These are phyloP conservation scores for Cicer judaicum DNA, from an alignment of 306 rosid species.

Conservation along the genomic window DNA sequence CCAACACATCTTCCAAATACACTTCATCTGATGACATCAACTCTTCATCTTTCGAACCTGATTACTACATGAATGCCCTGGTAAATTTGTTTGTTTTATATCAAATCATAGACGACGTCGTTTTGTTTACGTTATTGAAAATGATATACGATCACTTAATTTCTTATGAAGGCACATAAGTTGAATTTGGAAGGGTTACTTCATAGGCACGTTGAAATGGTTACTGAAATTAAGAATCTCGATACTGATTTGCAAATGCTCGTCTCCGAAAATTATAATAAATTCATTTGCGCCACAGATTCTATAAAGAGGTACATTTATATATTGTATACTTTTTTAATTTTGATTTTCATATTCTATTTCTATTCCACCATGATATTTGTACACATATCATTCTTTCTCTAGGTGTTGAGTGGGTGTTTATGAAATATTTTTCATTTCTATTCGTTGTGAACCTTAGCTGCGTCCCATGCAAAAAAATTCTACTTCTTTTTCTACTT, in stretches of 20 bases:
- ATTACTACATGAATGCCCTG: constrained; percentile 74
- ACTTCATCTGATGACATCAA: constrained; percentile 76
- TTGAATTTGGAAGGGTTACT: constrained; percentile 84
- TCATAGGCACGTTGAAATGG: constrained; percentile 83
- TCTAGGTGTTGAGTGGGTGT: too few species aligned
- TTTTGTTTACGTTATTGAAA: background rate
- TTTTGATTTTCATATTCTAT: too few species aligned
- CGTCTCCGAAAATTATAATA: constrained; percentile 88
- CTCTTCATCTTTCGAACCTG: constrained; percentile 71
- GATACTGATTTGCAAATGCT: constrained; percentile 95
- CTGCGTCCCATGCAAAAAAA: too few species aligned
- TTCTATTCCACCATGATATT: too few species aligned
- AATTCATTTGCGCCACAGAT: constrained; percentile 91
- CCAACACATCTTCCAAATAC: constrained; percentile 44
- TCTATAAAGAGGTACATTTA: constrained; percentile 66
- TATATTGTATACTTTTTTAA: too few species aligned
- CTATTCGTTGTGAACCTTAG: too few species aligned
- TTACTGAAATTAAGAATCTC: constrained; percentile 92
- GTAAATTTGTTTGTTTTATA: constrained; percentile 44
- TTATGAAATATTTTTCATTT: too few species aligned
- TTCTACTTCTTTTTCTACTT: too few species aligned
- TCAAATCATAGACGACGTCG: too few species aligned
- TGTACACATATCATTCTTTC: too few species aligned
- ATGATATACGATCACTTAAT: background rate
- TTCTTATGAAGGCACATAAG: constrained; percentile 58